Percentiles rank a stretch among this genome's conserved stretches.
Evolutionary conservation across 2,329 filamentous ascomycete genomes (phyloP).

Genomic region (Fusarium verrucosum): DNA sequence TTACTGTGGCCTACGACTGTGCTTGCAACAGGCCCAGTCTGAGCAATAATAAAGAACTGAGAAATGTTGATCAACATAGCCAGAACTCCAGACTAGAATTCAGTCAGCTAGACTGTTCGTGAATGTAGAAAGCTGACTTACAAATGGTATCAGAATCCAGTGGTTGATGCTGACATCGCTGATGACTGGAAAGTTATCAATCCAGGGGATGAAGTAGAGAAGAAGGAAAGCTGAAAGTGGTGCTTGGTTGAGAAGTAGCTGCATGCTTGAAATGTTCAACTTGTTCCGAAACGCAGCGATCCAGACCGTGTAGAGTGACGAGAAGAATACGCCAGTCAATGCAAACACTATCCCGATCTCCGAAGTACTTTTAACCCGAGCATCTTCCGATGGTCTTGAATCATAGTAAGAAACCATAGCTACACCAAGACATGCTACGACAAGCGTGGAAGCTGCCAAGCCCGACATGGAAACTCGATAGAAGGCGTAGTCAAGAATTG

Average conservation of each 20-base stretch:
- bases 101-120: not conserved
- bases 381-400: not conserved
- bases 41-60: conserved; percentile 70
- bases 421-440: conserved; percentile 71
- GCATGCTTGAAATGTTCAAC: conserved; percentile 73
- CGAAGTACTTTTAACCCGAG: conserved; percentile 59
- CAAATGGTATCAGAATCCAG: conserved; percentile 68
- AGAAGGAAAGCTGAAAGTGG: conserved; percentile 70
- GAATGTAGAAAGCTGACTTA: conserved; percentile 45
- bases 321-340: conserved; percentile 70
- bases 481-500: conserved; percentile 70
- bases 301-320: conserved; percentile 74
- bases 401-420: conserved; percentile 71
- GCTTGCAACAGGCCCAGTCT: conserved; percentile 70
- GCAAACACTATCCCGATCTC: conserved; percentile 71
- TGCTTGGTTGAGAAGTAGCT: conserved; percentile 74
- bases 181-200: conserved; percentile 61
- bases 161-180: conserved; percentile 22
- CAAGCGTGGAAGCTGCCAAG: conserved; percentile 63
- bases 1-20: conserved; percentile 74
- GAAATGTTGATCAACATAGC: conserved; percentile 73
- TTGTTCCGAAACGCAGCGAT: conserved; percentile 72
- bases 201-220: conserved; percentile 72
- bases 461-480: conserved; percentile 65
- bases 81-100: conserved; percentile 65